Percentiles rank a stretch among this genome's conserved stretches.
phyloP scores from a whole-genome alignment of 352 stramenopile genomes.

The Phytophthora melonis region DNA sequence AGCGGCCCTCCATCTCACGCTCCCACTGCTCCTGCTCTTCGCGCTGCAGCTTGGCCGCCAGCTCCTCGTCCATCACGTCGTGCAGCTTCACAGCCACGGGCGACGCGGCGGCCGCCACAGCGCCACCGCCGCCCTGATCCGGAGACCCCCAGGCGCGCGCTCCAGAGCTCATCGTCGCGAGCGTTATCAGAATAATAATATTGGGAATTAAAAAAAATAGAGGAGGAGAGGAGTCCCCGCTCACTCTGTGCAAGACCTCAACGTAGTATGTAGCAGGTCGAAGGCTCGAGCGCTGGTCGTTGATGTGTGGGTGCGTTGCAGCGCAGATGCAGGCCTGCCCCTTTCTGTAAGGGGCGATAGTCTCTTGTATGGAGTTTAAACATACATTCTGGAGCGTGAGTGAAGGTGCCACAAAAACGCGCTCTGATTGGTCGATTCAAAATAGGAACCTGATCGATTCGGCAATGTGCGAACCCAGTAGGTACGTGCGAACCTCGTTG shows the following conservation, averaged over 20 bases:
- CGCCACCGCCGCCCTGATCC: not conserved
- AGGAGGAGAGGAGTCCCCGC: not conserved
- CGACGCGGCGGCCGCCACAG: conserved; percentile 29
- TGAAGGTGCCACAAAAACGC: not conserved
- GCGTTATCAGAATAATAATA: conserved; percentile 13
- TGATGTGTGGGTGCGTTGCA: conserved; percentile 3
- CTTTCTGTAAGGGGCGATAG: too few relatives aligned
- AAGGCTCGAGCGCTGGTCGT: not conserved
- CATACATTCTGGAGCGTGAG: not conserved
- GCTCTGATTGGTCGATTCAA: too few relatives aligned
- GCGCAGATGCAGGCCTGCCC: not conserved
- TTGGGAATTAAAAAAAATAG: not conserved
- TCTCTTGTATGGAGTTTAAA: too few relatives aligned
- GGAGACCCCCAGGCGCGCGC: conserved; percentile 16
- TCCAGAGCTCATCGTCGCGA: conserved; percentile 20
- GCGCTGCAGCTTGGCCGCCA: conserved; percentile 72
- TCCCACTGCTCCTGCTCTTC: conserved; percentile 79
- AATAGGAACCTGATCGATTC: not conserved
- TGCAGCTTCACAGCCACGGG: conserved; percentile 57
- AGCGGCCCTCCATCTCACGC: conserved; percentile 67
- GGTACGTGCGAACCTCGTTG: not conserved
- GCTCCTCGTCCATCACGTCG: conserved; percentile 78
- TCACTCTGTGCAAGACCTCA: not conserved
- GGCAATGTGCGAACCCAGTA: not conserved
- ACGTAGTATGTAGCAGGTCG: not conserved